Evolutionary conservation across 768 basidiomycete species (phyloP).

Genomic region (Tulasnella sp.): DNA sequence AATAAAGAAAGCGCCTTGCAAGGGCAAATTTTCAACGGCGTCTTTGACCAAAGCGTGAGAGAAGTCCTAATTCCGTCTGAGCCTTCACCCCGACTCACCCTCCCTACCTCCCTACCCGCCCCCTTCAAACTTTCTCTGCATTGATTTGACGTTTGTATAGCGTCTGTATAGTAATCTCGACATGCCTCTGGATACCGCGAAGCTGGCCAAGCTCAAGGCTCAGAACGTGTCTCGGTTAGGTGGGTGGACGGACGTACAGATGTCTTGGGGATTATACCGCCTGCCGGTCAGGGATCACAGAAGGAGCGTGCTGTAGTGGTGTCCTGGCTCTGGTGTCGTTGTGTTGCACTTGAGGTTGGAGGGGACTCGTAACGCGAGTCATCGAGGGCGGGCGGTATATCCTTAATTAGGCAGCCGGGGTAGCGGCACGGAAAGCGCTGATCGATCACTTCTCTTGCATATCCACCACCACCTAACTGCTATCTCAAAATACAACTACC

Average conservation of each 20-base stretch:
- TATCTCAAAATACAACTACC: background rate
- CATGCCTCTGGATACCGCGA: constrained; percentile 46
- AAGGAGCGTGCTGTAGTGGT: too few relatives aligned
- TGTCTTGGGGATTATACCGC: too few relatives aligned
- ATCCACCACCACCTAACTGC: background rate
- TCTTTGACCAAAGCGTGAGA: background rate
- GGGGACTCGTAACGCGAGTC: background rate
- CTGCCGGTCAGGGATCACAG: too few relatives aligned
- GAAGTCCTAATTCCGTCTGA: background rate
- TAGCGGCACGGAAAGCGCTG: background rate
- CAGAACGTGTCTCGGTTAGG: constrained; percentile 78
- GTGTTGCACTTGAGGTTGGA: background rate
- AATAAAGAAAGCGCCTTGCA: background rate
- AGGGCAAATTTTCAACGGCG: background rate
- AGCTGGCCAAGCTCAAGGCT: constrained; percentile 93
- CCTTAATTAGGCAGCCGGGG: background rate
- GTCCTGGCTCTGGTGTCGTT: too few relatives aligned
- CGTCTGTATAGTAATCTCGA: background rate
- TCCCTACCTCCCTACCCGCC: background rate
- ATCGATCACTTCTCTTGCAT: background rate
- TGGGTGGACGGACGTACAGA: too few relatives aligned
- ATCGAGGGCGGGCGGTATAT: background rate
- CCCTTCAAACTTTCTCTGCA: background rate
- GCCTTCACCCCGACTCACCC: too few relatives aligned
- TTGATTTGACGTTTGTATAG: background rate